These are phyloP conservation scores for Curvularia hawaiiensis DNA, from an alignment of 2,329 filamentous ascomycete genomes.

Conservation along the genomic window DNA sequence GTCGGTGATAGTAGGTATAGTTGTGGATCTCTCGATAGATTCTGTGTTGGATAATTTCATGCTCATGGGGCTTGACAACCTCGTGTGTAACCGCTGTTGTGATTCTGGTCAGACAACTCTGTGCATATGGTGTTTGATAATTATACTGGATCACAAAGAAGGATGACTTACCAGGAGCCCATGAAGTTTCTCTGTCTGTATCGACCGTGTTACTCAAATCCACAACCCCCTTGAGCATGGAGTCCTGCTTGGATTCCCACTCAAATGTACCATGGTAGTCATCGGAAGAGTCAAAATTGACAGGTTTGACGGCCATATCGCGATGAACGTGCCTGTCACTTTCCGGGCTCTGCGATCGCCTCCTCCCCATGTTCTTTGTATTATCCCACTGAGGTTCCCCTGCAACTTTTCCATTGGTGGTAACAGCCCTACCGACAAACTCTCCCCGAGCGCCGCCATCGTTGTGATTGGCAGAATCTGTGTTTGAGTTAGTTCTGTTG, in stretches of 20 bases:
- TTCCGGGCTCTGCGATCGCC: neutral
- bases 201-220: conserved; percentile 48
- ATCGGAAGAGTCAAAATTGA: neutral
- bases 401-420: conserved; percentile 5
- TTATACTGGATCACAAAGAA: neutral
- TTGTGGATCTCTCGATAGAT: conserved; percentile 61
- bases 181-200: conserved; percentile 42
- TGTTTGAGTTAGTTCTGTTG: neutral
- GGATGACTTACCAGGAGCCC: conserved; percentile 47
- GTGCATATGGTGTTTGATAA: neutral
- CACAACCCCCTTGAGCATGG: conserved; percentile 38
- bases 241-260: conserved; percentile 13
- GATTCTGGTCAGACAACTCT: conserved; percentile 14
- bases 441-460: neutral
- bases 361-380: neutral
- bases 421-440: conserved; percentile 5
- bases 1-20: conserved; percentile 58
- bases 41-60: conserved; percentile 54
- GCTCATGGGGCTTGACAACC: conserved; percentile 50
- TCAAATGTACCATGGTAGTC: conserved; percentile 1
- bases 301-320: conserved; percentile 5
- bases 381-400: neutral
- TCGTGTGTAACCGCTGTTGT: conserved; percentile 58
- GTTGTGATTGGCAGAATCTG: conserved; percentile 8
- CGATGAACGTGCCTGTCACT: neutral